A percentile compares a stretch with the other conserved stretches of the same genome.
These are phyloP conservation scores for Phyllosticta citriasiana DNA, from an alignment of 2,329 filamentous ascomycete species.

Conservation along the genomic window DNA sequence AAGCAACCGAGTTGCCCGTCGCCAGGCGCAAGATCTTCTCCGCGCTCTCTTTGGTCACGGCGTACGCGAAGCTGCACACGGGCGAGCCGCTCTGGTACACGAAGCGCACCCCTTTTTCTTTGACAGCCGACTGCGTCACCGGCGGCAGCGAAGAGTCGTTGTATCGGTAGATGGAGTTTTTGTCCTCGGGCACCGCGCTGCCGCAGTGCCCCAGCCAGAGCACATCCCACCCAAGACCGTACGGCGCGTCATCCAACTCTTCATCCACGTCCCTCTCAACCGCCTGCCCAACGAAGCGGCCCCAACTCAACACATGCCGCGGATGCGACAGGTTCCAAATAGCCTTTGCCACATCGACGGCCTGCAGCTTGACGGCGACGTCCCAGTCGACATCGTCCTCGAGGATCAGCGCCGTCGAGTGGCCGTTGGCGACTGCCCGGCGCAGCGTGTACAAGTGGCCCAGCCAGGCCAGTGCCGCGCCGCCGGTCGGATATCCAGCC, in stretches of 20 bases:
- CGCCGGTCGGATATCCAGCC: background rate
- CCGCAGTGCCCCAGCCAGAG: slow-evolving; percentile 28
- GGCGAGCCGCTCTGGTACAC: background rate
- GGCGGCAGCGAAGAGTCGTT: slow-evolving; percentile 7
- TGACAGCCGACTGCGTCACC: background rate
- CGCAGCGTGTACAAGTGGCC: slow-evolving; percentile 9
- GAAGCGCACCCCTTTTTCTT: background rate
- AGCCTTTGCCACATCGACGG: slow-evolving; percentile 13
- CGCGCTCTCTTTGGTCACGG: slow-evolving; percentile 1
- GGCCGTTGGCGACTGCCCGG: background rate
- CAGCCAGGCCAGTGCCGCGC: slow-evolving; percentile 1
- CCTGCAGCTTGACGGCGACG: slow-evolving; percentile 12
- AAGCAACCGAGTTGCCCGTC: background rate
- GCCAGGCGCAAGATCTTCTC: background rate
- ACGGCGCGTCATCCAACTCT: slow-evolving; percentile 12
- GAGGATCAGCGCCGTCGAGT: slow-evolving; percentile 12
- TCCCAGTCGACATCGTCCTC: slow-evolving; percentile 18
- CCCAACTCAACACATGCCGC: background rate
- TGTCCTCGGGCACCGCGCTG: background rate
- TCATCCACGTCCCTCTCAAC: background rate
- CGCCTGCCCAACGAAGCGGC: background rate
- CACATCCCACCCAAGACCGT: slow-evolving; percentile 28
- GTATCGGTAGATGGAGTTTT: background rate
- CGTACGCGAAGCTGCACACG: slow-evolving; percentile 10
- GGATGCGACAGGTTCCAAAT: slow-evolving; percentile 7